Base-by-base conservation (phyloP, 2,329 filamentous ascomycete genomes). In the Thielaviopsis ethacetica region DNA sequence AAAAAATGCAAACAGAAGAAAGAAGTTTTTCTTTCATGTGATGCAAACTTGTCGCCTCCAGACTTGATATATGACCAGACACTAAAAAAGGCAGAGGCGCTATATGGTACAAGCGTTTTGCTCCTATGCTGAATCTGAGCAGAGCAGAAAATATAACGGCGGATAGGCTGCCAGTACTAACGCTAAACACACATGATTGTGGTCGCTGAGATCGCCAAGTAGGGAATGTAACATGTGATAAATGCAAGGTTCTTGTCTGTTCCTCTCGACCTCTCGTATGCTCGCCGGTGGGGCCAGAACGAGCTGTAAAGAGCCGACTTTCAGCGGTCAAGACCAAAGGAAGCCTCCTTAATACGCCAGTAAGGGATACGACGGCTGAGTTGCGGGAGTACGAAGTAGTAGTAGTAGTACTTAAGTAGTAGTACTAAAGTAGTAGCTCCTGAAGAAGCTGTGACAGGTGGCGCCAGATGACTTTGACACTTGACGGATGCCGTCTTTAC, bases 161-260 rank as follows among this genome's bases (percentile, higher is more conserved):
- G 15, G 24, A 44, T n/a, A n/a, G 38, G 10, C 10, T 13, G 5
- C 38, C n/a, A 15, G n/a, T 44, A n/a, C 38, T 17, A 41, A 44
- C 15, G 38, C 17, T 44, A 44, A 44, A 15, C 13, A 44, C 38
- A 44, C 38, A n/a, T 15, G 38, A 44, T 44, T 44, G 17, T n/a
- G 38, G 17, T 15, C 15, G 17, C 38, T 44, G 38, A 44, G 17
- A 44, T 44, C 38, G 15, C 10, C 30, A 34, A 9, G 30, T 34
- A 34, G 30, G 30, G 30, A 34, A 15, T 30, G n/a, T 47, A 53
- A 53, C 56, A 53, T 58, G 56, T 58, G 56, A 58, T 53, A 58
- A 44, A 44, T 41, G 50, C 56, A 58, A 58, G 56, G 56, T 53
- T 58, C 38, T 27, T 24, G 22, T 41, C 34, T 9, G 54, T n/a